Conservation (phyloP, 2,329 filamentous ascomycete species). For the Passalora sequoiae region DNA sequence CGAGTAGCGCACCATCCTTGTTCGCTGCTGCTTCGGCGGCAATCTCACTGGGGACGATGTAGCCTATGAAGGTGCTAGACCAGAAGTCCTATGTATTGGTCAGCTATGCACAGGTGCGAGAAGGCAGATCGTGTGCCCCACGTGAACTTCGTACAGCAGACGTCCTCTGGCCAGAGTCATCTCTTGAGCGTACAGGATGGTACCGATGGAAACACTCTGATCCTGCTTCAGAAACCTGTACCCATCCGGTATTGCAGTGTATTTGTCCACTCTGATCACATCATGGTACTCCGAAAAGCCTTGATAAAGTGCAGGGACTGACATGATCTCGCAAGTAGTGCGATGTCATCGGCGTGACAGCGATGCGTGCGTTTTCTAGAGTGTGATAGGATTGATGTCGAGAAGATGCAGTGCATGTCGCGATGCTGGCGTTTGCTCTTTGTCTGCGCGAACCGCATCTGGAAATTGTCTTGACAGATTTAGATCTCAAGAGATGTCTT, state of each 20-base stretch:
- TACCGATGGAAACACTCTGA: not conserved
- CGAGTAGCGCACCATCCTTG: not conserved
- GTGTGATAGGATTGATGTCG: too few species aligned
- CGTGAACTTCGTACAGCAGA: slow-evolving; percentile 17
- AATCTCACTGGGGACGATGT: slow-evolving; percentile 10
- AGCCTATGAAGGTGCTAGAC: slow-evolving; percentile 8
- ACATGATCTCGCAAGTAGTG: too few species aligned
- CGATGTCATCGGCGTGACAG: too few species aligned
- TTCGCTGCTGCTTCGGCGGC: slow-evolving; percentile 7
- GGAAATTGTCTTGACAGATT: too few species aligned
- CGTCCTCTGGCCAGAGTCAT: slow-evolving; percentile 15
- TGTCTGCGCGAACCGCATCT: too few species aligned
- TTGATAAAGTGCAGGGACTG: too few species aligned
- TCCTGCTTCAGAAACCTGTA: not conserved
- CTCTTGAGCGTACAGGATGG: slow-evolving; percentile 13
- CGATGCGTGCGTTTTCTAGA: too few species aligned
- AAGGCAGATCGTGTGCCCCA: not conserved
- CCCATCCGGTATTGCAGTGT: not conserved
- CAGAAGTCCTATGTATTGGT: slow-evolving; percentile 5
- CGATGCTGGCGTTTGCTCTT: too few species aligned
- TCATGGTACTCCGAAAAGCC: slow-evolving; percentile 3
- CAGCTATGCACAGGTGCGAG: not conserved
- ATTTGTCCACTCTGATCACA: slow-evolving; percentile 1
- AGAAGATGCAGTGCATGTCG: too few species aligned
- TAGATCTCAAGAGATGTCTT: too few species aligned